Conservation (phyloP, 306 rosid genomes). For the Heteromeles arbutifolia region DNA sequence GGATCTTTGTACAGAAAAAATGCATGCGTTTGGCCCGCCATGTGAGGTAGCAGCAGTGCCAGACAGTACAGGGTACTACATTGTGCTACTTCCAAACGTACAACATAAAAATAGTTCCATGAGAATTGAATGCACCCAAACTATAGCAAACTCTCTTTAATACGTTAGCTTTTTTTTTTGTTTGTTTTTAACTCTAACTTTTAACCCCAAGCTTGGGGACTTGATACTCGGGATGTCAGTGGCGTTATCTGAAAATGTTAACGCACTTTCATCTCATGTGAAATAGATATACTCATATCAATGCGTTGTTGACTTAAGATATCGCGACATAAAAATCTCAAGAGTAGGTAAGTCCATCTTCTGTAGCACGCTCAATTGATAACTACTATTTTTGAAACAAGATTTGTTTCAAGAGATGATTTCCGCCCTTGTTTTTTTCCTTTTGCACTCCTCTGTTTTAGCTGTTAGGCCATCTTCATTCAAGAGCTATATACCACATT, state of each 20-base stretch:
- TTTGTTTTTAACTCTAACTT: neutral
- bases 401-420: neutral
- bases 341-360: neutral
- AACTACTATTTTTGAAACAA: neutral
- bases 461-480: too few relatives aligned
- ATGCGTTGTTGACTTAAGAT: neutral
- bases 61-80: neutral
- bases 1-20: neutral
- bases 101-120: slow-evolving; percentile 18
- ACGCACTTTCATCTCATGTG: too few relatives aligned
- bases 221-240: neutral
- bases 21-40: slow-evolving; percentile 25
- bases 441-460: neutral
- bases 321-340: neutral
- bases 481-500: too few relatives aligned
- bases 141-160: slow-evolving; percentile 17
- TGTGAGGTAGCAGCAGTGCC: slow-evolving; percentile 1
- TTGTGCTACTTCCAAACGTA: slow-evolving; percentile 15
- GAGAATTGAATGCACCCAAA: slow-evolving; percentile 32
- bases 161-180: neutral
- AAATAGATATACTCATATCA: too few relatives aligned
- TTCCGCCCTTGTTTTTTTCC: too few relatives aligned
- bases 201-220: neutral
- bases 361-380: neutral
- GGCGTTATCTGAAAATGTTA: neutral